Percentiles rank a stretch among this genome's conserved stretches.
Conservation (phyloP, 768 basidiomycete species). For the Suillus placidus region DNA sequence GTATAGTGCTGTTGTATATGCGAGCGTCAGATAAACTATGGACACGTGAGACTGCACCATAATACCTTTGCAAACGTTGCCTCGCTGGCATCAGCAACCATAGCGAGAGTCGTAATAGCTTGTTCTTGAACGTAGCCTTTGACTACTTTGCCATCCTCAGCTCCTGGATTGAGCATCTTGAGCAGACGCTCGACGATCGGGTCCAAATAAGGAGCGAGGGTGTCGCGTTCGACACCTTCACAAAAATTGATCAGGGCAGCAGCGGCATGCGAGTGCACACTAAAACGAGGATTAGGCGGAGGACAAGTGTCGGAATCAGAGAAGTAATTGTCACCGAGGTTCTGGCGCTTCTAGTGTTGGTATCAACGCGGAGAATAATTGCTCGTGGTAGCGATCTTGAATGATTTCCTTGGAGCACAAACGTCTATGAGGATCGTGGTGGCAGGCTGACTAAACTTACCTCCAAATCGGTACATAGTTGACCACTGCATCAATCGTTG, state of each 20-base stretch:
- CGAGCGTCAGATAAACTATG: constrained; percentile 10
- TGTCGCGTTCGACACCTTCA: constrained; percentile 77
- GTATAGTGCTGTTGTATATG: constrained; percentile 59
- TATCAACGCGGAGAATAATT: constrained; percentile 71
- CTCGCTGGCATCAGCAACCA: constrained; percentile 88
- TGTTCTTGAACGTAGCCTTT: constrained; percentile 83
- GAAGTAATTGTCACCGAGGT: constrained; percentile 49
- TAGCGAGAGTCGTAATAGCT: constrained; percentile 84
- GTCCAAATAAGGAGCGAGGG: constrained; percentile 77
- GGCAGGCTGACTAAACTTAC: constrained; percentile 38
- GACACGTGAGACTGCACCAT: constrained; percentile 9
- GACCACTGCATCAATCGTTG: constrained; percentile 55
- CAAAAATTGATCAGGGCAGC: constrained; percentile 91
- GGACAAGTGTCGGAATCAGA: not conserved
- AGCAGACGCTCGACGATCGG: constrained; percentile 67
- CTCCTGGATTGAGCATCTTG: constrained; percentile 59
- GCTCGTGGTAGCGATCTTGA: constrained; percentile 68
- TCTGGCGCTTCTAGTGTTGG: constrained; percentile 76
- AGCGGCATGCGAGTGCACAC: constrained; percentile 86
- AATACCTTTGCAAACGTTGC: constrained; percentile 70
- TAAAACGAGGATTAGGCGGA: constrained; percentile 30
- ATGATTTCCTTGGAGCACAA: constrained; percentile 64
- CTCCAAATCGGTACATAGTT: constrained; percentile 88
- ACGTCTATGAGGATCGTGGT: not conserved
- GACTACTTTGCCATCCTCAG: constrained; percentile 43